These are phyloP conservation scores for Lepidium africanum DNA, from an alignment of 345 rosid species.

Conservation along the genomic window DNA sequence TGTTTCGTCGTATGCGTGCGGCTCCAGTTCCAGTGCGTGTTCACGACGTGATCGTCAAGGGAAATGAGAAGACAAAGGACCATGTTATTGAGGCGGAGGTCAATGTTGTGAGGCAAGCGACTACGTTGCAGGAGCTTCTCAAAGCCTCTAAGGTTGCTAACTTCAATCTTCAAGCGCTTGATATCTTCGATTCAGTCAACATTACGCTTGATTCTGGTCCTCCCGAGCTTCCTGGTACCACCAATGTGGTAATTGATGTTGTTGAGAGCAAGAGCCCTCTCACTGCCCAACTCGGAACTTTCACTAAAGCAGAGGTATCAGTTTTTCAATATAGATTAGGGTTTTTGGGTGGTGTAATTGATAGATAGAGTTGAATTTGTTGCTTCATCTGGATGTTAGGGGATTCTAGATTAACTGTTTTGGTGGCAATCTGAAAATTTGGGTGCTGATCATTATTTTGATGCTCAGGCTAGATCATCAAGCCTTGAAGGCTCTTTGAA, in stretches of 20 bases:
- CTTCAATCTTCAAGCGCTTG: conserved; percentile 57
- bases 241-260: conserved; percentile 65
- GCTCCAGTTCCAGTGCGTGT: conserved; percentile 62
- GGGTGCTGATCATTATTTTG: background rate
- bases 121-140: conserved; percentile 68
- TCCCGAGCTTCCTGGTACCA: conserved; percentile 81
- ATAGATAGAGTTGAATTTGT: conserved; percentile 1
- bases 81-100: conserved; percentile 62
- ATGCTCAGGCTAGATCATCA: conserved; percentile 70
- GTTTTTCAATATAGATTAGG: background rate
- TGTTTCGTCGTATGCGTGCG: conserved; percentile 43
- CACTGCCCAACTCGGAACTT: conserved; percentile 59
- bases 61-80: conserved; percentile 77
- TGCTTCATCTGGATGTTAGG: background rate
- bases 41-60: conserved; percentile 74
- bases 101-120: conserved; percentile 45
- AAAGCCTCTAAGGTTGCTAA: conserved; percentile 51
- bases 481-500: conserved; percentile 74
- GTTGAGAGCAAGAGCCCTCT: conserved; percentile 54
- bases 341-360: background rate
- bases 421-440: background rate
- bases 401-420: background rate
- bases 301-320: conserved; percentile 67
- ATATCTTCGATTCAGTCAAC: conserved; percentile 67
- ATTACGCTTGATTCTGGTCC: conserved; percentile 87